Conservation (phyloP, 495 filamentous ascomycete species). For the Cairneyella variabilis region DNA sequence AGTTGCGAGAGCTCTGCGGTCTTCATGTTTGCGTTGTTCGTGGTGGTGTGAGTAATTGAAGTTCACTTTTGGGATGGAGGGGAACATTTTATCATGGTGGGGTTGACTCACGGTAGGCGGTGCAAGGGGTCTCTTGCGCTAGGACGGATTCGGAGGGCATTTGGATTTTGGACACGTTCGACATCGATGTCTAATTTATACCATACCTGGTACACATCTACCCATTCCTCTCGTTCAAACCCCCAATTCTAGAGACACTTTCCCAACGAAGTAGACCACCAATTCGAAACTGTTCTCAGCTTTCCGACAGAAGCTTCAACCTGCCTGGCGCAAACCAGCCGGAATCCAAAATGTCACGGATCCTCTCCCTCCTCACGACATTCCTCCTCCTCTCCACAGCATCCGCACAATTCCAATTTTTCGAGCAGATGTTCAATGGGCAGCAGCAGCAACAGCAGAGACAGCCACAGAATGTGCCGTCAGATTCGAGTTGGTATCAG, state of each 20-base stretch:
- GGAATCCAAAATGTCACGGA: constrained; percentile 24
- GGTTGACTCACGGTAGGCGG: constrained; percentile 4
- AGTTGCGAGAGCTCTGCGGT: constrained; percentile 44
- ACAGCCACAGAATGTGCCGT: constrained; percentile 69
- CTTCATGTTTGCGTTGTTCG: constrained; percentile 47
- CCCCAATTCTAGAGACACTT: too few relatives aligned
- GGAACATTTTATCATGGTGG: constrained; percentile 4
- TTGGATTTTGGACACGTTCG: constrained; percentile 6
- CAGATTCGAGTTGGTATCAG: constrained; percentile 75
- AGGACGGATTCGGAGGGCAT: background rate
- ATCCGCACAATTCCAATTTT: constrained; percentile 78
- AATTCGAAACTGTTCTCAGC: too few relatives aligned
- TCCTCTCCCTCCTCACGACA: constrained; percentile 27
- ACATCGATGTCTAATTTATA: background rate
- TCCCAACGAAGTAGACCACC: too few relatives aligned
- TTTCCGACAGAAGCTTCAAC: too few relatives aligned
- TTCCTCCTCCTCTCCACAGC: constrained; percentile 45
- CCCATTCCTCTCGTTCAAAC: too few relatives aligned
- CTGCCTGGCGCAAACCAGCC: background rate
- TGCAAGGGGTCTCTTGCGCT: constrained; percentile 1
- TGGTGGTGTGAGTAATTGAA: constrained; percentile 10
- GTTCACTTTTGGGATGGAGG: constrained; percentile 1
- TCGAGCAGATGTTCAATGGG: constrained; percentile 72
- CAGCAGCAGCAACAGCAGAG: constrained; percentile 56
- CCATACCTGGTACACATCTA: constrained; percentile 17